Evolutionary conservation across 192 early-diverging fungal genomes (phyloP), one percentile per base, ranked within the genome.

Genomic region (Gigaspora rosea): DNA sequence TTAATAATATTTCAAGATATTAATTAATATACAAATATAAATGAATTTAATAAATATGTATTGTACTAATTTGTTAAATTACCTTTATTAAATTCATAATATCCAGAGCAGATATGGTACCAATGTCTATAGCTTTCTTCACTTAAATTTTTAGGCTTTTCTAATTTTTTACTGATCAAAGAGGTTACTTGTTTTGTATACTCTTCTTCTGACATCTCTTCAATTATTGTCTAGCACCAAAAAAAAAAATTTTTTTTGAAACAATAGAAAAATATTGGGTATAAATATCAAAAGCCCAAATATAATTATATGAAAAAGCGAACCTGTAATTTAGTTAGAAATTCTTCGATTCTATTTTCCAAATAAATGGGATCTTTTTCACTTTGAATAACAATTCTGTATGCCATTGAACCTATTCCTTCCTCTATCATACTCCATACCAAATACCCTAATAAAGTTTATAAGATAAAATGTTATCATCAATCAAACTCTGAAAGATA

Each of bases 321-420:
- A 82, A 85, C 81, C 71, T 83, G 78, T 79, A 92, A 80, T 59
- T 79, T 86, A 48, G 76, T 74, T 76, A 98, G 79, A 82, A 98
- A 99, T 61, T 82, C 82, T 70, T 93, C 90, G 61, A 97, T 90
- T 33, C 96, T 86, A 71, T 85, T 84, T 79, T 95, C 90, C 54
- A 99, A 80, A 82, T 92, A 95, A 10, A 88, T 80, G 0, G 97
- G 92, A 65, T 92, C 92, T 7, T 86, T 76, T 80, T 97, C 96
- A 77, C 93, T 95, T 76, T 99, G 96, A 47, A 99, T 81, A 62
- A 97, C 88, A 64, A 98, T 84, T 0, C 94, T 83, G 58, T 95
- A 86, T 36, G 91, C 90, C 80, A 95, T 91, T 20, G 86, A 86
- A 5, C 95, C 94, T 36, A 92, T 90, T 70, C 86, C 88, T 82